Evolutionary conservation across 768 basidiomycete species (phyloP), one percentile per base, ranked within the genome.

Genomic region (Exidia glandulosa): DNA sequence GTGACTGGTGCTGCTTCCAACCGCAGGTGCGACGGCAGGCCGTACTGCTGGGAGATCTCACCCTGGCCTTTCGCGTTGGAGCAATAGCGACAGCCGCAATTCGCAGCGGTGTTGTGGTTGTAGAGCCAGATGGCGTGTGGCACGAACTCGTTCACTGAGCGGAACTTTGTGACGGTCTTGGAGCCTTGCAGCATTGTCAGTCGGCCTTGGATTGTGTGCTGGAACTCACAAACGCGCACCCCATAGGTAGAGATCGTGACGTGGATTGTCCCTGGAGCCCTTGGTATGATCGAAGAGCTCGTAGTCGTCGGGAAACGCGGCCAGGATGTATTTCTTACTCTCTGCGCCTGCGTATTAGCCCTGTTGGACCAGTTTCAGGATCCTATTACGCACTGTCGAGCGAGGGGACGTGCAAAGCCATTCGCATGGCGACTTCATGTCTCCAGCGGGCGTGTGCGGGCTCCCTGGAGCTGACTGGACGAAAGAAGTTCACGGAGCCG

Each of bases 121-220:
- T 85, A 75, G 10, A 93, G 79, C 90, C 90, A 93, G 60, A 84
- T 75, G 2, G 87, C 87, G 65, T 94, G 91, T 3, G 90, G 89
- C 54, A 87, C 80, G 68, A 93, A 90, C 68, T 94, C 91, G 55
- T 86, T 86, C n/a, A 84, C 75, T 13, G 90, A 91, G 47, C 91
- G 86, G 70, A 91, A 93, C 59, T 74, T 79, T 32, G 72, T 73
- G 41, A 76, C 71, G 56, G 72, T 60, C 32, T 64, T 60, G 2
- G 84, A 84, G 72, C 73, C 71, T 76, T n/a, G n/a, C n/a, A 59
- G 14, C 7, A 32, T 54, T 54, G 25, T 29, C 7, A 23, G 23
- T 12, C 41, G 10, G 41, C 9, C 16, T 19, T 14, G 47, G 36
- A 34, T 31, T 2, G 59, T 16, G 50, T n/a, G 33, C 32, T 57